Base-by-base conservation (phyloP, 1,139 yeast genomes). In the Blastobotrys buckinghamii region DNA sequence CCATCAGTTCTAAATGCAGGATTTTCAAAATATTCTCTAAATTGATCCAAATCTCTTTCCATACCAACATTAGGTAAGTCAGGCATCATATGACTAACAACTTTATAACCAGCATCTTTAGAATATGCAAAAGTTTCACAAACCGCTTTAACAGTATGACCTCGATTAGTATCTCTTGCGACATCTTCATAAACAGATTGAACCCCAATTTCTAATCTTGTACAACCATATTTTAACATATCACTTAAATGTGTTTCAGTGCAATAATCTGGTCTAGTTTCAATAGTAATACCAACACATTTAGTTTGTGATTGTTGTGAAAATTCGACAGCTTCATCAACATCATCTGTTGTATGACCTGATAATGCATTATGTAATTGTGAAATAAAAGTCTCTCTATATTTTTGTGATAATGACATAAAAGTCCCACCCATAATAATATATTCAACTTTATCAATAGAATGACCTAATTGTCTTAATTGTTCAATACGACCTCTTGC, bases 11-110 rank as follows among this genome's bases (percentile, higher is more conserved):
- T 79, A 68, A 92, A 92, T 32, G 81, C 96, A 1, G 99, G 98
- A 65, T 88, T 92, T 60, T 92, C 98, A 66, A 92, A 94, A 70
- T 92, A 92, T 66, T 92, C 98, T 61, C 83, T 79, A 64, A 92
- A 92, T 69, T 92, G 99, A 60, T 89, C 96, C 57, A 92, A 73
- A 66, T 92, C 99, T 66, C 99, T 79, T 70, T 92, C 98, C 96
- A 90, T 87, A 15, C 98, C 98, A 48, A 92, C 97, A 62, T 92
- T 92, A 17, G 99, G 99, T 60, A 92, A 74, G 73, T 92, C 98
- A 17, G 99, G 99, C 99, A 92, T 92, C 99, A 92, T 92, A 71
- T 92, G 99, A 56, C 95, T 83, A 29, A 92, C 98, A 48, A 92
- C 95, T 68, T 92, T 92, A 70, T 90, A 92, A 6, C 99, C 99